Base-by-base conservation (phyloP, 169 alveolate genomes). In the Nephromyces sp. region DNA sequence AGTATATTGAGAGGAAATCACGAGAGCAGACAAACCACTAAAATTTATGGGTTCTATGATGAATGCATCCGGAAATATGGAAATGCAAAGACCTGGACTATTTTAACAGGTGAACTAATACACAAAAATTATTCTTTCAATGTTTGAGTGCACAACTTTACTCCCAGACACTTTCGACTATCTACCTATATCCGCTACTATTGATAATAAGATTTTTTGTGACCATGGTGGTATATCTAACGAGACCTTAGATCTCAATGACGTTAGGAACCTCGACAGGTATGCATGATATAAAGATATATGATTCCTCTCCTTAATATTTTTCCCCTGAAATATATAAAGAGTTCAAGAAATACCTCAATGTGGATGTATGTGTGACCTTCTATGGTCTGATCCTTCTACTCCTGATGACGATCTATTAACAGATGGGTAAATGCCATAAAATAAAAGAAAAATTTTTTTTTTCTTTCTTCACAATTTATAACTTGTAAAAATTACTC, bases 181-280 rank as follows among this genome's bases (percentile, higher is more conserved):
- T 83, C 89, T 97, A 62, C 90, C 99, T 27, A 85, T 96, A 30
- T 97, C 98, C 28, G 98, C 99, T 1, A 80, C 95, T 21, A 92
- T 97, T 27, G 99, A 96, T 65, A 94, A 93, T 63, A 87, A 92
- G 74, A 87, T 90, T 61, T 93, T 95, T 84, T 96, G 99, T 82
- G 96, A 94, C 24, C 99, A 97, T 87, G 99, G 99, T 1, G 99
- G 99, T 3, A 87, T 96, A 32, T 93, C 98, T n/a, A 98, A 99
- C 2, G 86, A 15, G 8, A 62, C 51, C 28, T 57, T 8, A 62
- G 28, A 25, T n/a, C 15, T 8, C 8, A 15, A 15, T 62, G 15
- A 62, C 15, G 8, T 62, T 62, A n/a, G n/a, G 15, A n/a, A n/a
- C 15, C n/a, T 43, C n/a, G 57, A 43, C n/a, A 15, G 57, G 57